Evolutionary conservation across 1,284 basidiomycete species (phyloP).

Genomic region (Ceratobasidium sp.): DNA sequence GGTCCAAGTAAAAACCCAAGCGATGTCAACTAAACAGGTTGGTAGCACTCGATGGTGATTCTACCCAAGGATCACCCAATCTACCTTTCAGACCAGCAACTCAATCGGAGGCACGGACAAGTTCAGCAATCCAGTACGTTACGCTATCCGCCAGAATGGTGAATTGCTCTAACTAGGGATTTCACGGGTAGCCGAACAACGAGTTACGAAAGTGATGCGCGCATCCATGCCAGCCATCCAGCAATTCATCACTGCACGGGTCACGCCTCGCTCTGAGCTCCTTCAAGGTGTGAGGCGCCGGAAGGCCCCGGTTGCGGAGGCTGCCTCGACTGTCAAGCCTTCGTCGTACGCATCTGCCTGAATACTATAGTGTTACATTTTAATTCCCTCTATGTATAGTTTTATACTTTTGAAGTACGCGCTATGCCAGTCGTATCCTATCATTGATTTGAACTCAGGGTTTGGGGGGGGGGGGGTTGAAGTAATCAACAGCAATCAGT

Average conservation of each 20-base stretch:
- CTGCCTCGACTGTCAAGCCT: too few species aligned
- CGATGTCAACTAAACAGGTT: constrained; percentile 28
- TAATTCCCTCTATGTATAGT: too few species aligned
- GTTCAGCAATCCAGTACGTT: constrained; percentile 51
- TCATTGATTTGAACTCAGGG: too few species aligned
- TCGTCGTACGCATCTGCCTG: too few species aligned
- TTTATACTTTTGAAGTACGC: too few species aligned
- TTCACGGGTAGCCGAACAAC: constrained; percentile 5
- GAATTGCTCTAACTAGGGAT: not conserved
- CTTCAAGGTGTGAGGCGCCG: not conserved
- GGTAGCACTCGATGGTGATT: constrained; percentile 69
- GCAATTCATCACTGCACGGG: constrained; percentile 10
- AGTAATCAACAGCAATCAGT: too few species aligned
- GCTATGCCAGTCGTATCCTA: too few species aligned
- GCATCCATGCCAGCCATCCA: constrained; percentile 37
- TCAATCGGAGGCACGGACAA: constrained; percentile 65
- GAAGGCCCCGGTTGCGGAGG: too few species aligned
- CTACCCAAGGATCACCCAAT: constrained; percentile 64
- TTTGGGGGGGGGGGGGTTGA: too few species aligned
- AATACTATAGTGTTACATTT: too few species aligned
- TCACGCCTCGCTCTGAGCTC: constrained; percentile 17
- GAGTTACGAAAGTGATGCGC: constrained; percentile 37
- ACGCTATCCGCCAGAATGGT: too few species aligned
- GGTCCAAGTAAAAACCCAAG: not conserved
- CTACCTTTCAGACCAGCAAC: constrained; percentile 57